Evolutionary conservation across 2,329 filamentous ascomycete species (phyloP).

Genomic region (Aspergillus puulaauensis): DNA sequence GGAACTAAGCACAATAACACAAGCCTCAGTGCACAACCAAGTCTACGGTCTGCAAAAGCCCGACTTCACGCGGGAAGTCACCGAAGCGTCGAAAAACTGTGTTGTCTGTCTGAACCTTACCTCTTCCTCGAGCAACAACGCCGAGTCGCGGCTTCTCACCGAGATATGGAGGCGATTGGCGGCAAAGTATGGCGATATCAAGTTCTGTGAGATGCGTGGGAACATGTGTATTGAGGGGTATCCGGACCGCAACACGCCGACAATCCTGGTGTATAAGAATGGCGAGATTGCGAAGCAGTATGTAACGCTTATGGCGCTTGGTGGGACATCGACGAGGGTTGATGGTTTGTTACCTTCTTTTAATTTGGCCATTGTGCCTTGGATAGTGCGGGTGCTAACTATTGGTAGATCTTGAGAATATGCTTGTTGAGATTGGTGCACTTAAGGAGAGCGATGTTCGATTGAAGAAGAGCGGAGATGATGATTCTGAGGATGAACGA

Average conservation of each 20-base stretch:
- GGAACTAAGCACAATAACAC: slow-evolving; percentile 73
- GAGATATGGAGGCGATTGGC: slow-evolving; percentile 87
- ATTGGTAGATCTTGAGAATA: slow-evolving; percentile 66
- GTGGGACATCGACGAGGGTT: slow-evolving; percentile 69
- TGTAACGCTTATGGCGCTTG: slow-evolving; percentile 80
- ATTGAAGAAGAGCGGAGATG: slow-evolving; percentile 55
- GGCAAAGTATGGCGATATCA: slow-evolving; percentile 83
- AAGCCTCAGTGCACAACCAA: slow-evolving; percentile 78
- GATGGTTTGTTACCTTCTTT: slow-evolving; percentile 39
- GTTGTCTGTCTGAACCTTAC: slow-evolving; percentile 77
- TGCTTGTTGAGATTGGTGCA: slow-evolving; percentile 80
- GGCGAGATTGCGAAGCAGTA: slow-evolving; percentile 90
- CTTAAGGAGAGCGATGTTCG: slow-evolving; percentile 76
- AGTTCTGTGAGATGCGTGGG: slow-evolving; percentile 94
- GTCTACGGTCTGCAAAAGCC: slow-evolving; percentile 95
- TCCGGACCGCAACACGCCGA: slow-evolving; percentile 91
- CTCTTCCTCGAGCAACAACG: slow-evolving; percentile 73
- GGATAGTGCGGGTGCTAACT: not conserved
- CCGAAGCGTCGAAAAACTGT: slow-evolving; percentile 74
- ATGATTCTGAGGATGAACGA: slow-evolving; percentile 56
- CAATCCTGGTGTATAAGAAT: slow-evolving; percentile 87
- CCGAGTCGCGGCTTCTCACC: slow-evolving; percentile 78
- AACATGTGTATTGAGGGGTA: slow-evolving; percentile 96
- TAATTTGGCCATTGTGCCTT: not conserved
- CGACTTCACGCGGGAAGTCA: slow-evolving; percentile 88